Percentiles rank a stretch among this genome's conserved stretches.
These are phyloP conservation scores for Colletotrichum incanum DNA, from an alignment of 2,329 filamentous ascomycete species.

Conservation along the genomic window DNA sequence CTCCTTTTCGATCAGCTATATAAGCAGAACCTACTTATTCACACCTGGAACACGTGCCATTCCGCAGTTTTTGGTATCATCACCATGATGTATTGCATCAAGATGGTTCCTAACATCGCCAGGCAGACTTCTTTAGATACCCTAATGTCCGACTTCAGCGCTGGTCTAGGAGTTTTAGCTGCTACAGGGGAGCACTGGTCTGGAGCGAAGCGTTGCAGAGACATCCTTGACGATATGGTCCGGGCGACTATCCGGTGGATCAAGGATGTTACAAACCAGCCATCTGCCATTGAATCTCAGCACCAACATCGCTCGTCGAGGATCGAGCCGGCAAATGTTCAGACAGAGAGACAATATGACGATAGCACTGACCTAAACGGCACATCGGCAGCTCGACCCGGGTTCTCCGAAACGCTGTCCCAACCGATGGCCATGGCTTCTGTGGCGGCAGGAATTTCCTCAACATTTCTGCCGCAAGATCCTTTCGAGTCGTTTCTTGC, in stretches of 20 bases:
- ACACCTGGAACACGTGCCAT: constrained; percentile 66
- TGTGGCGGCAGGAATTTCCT: background rate
- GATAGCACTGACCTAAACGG: background rate
- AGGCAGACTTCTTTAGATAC: constrained; percentile 47
- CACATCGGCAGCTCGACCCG: background rate
- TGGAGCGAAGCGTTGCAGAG: constrained; percentile 62
- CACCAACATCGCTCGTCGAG: constrained; percentile 21
- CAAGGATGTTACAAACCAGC: constrained; percentile 16
- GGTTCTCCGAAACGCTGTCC: constrained; percentile 1
- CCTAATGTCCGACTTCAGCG: constrained; percentile 59
- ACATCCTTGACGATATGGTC: constrained; percentile 60
- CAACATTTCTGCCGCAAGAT: constrained; percentile 25
- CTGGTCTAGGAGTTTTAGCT: constrained; percentile 63
- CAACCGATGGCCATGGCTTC: constrained; percentile 9
- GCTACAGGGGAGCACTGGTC: constrained; percentile 68
- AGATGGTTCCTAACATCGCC: constrained; percentile 60
- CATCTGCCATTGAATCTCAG: background rate
- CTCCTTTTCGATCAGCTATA: constrained; percentile 61
- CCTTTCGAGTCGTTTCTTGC: constrained; percentile 48
- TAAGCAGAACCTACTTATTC: constrained; percentile 59
- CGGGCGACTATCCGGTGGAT: constrained; percentile 52
- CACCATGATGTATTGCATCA: constrained; percentile 67
- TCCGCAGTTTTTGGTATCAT: constrained; percentile 64
- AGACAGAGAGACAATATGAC: constrained; percentile 12
- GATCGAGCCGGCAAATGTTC: constrained; percentile 2